Evolutionary conservation across 73 alveolate species (phyloP), one percentile per base, ranked within the genome.

Genomic region (Symbiodinium pilosum): DNA sequence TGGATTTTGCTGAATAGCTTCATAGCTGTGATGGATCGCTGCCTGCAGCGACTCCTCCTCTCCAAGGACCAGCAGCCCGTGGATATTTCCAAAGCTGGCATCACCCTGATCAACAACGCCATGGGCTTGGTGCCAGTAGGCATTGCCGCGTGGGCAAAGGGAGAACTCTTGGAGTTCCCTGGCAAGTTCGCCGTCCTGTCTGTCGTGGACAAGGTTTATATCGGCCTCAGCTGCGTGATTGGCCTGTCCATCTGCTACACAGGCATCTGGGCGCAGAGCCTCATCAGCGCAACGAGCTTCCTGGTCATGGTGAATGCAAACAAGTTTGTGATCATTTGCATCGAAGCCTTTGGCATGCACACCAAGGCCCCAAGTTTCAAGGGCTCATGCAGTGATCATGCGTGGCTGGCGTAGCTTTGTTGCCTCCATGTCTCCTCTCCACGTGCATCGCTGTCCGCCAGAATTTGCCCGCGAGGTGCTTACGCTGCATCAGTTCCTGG

Each of bases 321-420:
- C 88, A 91, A 91, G 97, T 91, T 91, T 68, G 30, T 91, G 89
- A 91, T 91, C 88, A 91, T 91, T 44, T 85, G 97, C 64, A 91
- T 91, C 88, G 97, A 91, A n/a, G 97, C 97, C 81, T 91, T 91
- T 56, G 97, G 97, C 83, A 69, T 91, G 97, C 97, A 91, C 40
- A 69, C 97, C 97, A 91, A 91, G 97, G 97, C 93, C 16, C 21
- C 47, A 38, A 28, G 71, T 16, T 8, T 34, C 11, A 77, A 77
- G 32, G 32, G 83, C 9, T 24, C 21, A 24, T 5, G 83, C n/a
- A n/a, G n/a, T n/a, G n/a, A n/a, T n/a, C n/a, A n/a, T n/a, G n/a
- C n/a, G n/a, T n/a, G n/a, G n/a, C n/a, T n/a, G n/a, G n/a, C n/a
- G n/a, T n/a, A n/a, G n/a, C n/a, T n/a, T n/a, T n/a, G n/a, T n/a